phyloP scores from a whole-genome alignment of 2,329 filamentous ascomycete species.

The Diaporthe sp. region DNA sequence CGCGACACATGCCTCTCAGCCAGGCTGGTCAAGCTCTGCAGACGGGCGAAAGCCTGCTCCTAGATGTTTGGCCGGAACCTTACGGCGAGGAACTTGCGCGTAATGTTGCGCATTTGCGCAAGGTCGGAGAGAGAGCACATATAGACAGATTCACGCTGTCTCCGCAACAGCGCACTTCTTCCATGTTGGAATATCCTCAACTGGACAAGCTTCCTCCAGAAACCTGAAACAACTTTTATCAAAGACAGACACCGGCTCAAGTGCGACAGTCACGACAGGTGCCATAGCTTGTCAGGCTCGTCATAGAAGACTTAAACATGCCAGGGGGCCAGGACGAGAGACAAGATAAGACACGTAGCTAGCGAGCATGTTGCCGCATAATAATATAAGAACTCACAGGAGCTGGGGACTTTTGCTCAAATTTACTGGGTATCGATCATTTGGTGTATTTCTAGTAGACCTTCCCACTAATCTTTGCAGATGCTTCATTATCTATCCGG shows the following conservation, averaged over 20 bases:
- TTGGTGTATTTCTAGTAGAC: not conserved
- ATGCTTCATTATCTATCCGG: not conserved
- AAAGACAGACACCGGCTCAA: not conserved
- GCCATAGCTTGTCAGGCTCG: not conserved
- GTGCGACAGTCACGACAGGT: not conserved
- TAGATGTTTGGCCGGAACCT: no score
- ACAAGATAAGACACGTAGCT: no score
- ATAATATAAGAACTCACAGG: not conserved
- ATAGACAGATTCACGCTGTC: not conserved
- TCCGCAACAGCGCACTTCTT: no score
- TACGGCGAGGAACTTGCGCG: not conserved
- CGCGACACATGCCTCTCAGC: not conserved
- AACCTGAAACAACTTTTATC: not conserved
- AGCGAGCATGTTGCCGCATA: not conserved
- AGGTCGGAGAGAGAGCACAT: not conserved
- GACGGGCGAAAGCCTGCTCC: not conserved
- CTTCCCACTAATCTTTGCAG: constrained; percentile 11
- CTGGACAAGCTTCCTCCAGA: no score
- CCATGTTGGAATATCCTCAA: not conserved
- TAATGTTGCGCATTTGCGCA: no score
- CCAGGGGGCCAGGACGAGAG: not conserved
- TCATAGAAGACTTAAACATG: no score
- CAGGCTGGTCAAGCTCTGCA: not conserved
- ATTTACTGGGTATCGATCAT: not conserved
- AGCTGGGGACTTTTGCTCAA: no score